These are phyloP conservation scores for Starmerella sirachaensis DNA, from an alignment of 805 yeast genomes.

Conservation along the genomic window DNA sequence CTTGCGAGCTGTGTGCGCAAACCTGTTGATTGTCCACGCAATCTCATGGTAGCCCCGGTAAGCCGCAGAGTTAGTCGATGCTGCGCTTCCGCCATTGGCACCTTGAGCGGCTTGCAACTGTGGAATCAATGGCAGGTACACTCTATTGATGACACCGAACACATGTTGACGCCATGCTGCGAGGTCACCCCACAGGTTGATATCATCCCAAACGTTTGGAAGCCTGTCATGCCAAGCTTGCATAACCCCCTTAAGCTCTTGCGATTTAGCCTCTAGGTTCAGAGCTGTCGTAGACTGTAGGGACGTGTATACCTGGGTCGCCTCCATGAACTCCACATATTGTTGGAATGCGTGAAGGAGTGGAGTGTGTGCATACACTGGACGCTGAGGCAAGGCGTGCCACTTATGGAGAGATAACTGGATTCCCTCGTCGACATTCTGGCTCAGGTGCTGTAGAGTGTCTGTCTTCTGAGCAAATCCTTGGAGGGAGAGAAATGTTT, in stretches of 20 bases:
- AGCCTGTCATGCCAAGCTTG: constrained; percentile 97
- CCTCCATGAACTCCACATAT: constrained; percentile 94
- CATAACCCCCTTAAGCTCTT: constrained; percentile 82
- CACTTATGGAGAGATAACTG: constrained; percentile 85
- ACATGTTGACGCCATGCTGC: constrained; percentile 99
- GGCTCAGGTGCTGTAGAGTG: constrained; percentile 70
- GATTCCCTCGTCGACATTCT: constrained; percentile 89
- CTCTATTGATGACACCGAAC: constrained; percentile 87
- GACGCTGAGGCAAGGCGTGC: constrained; percentile 70
- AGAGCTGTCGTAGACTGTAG: constrained; percentile 82
- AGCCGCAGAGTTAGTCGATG: constrained; percentile 69
- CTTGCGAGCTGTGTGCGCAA: constrained; percentile 96
- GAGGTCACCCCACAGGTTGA: constrained; percentile 92
- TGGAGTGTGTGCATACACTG: constrained; percentile 69
- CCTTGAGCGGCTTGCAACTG: constrained; percentile 53
- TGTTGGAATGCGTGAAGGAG: constrained; percentile 91
- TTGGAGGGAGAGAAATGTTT: constrained; percentile 84
- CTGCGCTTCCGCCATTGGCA: constrained; percentile 29
- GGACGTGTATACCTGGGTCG: constrained; percentile 83
- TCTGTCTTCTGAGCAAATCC: constrained; percentile 87
- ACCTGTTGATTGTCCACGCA: constrained; percentile 96
- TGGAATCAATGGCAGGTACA: constrained; percentile 84
- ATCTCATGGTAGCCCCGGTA: constrained; percentile 97
- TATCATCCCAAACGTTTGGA: constrained; percentile 96
- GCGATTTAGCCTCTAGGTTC: constrained; percentile 83